Evolutionary conservation across 129 eudicot species (phyloP).

Genomic region (Deinandra increscens): DNA sequence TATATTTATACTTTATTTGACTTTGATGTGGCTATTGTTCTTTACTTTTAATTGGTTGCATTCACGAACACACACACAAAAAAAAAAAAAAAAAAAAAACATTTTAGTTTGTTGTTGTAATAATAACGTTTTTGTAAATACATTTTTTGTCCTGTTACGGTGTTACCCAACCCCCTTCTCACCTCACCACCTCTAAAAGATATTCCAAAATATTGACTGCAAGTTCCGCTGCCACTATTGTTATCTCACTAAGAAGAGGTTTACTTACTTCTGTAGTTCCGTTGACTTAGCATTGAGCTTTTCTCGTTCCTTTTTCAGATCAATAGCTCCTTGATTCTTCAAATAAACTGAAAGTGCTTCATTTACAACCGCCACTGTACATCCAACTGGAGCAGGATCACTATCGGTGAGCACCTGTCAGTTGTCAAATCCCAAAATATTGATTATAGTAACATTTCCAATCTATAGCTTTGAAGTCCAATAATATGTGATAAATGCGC

Average conservation of each 20-base stretch:
- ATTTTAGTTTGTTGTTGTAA: neutral
- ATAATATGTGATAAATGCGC: neutral
- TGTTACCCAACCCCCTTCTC: neutral
- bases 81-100: too few relatives aligned
- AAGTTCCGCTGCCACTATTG: neutral
- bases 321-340: slow-evolving; percentile 56
- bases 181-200: neutral
- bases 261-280: slow-evolving; percentile 63
- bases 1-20: too few relatives aligned
- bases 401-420: slow-evolving; percentile 62
- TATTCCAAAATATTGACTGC: neutral
- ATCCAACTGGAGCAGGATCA: slow-evolving; percentile 64
- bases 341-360: slow-evolving; percentile 77
- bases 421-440: slow-evolving; percentile 13
- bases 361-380: slow-evolving; percentile 68
- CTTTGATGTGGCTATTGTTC: too few relatives aligned
- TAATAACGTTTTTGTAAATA: neutral
- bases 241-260: slow-evolving; percentile 3
- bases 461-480: neutral
- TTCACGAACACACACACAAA: too few relatives aligned
- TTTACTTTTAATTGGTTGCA: too few relatives aligned
- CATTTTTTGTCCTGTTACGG: neutral
- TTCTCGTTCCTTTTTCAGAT: slow-evolving; percentile 70
- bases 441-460: neutral
- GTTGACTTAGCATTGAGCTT: slow-evolving; percentile 64